phyloP scores from a whole-genome alignment of 1,139 yeast species.

The Sugiyamaella neomexicana region DNA sequence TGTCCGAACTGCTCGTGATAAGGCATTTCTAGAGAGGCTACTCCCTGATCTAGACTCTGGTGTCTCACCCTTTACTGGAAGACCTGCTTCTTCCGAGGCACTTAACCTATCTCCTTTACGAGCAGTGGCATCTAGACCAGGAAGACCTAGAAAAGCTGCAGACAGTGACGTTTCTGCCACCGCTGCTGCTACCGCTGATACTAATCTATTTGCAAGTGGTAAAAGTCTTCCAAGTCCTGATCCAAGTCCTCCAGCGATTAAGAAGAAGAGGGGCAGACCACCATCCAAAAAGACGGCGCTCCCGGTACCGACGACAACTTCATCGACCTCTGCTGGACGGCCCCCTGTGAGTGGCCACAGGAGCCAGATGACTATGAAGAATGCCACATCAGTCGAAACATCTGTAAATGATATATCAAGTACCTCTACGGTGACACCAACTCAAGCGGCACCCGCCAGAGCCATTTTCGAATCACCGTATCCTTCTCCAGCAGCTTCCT shows the following conservation, averaged over 20 bases:
- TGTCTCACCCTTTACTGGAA: slow-evolving; percentile 5
- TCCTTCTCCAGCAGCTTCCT: background rate
- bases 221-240: background rate
- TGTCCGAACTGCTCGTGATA: slow-evolving; percentile 4
- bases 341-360: background rate
- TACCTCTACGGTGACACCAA: background rate
- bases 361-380: background rate
- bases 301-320: background rate
- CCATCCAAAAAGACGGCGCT: background rate
- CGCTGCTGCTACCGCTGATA: background rate
- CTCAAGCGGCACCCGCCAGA: background rate
- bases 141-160: background rate
- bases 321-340: background rate
- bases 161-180: background rate
- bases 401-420: background rate
- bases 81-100: background rate
- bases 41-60: slow-evolving; percentile 12
- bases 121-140: background rate
- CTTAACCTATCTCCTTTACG: background rate
- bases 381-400: background rate
- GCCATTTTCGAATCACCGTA: background rate
- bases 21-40: background rate
- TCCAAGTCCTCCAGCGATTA: background rate
- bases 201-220: background rate
- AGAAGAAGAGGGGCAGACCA: slow-evolving; percentile 1